phyloP scores from a whole-genome alignment of 192 early-diverging fungal genomes.

The Coemansia sp. region DNA sequence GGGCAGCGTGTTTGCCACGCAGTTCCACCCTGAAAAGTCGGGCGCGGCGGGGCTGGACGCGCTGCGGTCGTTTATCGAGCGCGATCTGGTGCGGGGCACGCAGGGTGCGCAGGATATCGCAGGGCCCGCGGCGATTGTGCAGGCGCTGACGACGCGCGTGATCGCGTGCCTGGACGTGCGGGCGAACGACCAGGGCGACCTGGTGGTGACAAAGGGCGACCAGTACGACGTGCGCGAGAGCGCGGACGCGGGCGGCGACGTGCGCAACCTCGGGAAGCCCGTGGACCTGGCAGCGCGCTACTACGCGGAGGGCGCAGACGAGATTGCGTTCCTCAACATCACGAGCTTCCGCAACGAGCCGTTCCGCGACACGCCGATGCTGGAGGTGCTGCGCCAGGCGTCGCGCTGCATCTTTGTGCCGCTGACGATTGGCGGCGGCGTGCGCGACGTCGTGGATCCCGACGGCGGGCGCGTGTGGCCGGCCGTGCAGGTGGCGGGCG shows the following conservation, averaged over 20 bases:
- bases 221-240: slow-evolving; percentile 96
- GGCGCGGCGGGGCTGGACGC: slow-evolving; percentile 84
- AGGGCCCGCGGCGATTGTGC: slow-evolving; percentile 20
- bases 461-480: slow-evolving; percentile 69
- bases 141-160: slow-evolving; percentile 81
- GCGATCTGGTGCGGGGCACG: slow-evolving; percentile 33
- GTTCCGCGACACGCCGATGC: slow-evolving; percentile 90
- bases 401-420: slow-evolving; percentile 97
- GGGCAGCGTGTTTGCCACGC: slow-evolving; percentile 92
- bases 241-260: slow-evolving; percentile 55
- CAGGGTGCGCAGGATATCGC: not conserved
- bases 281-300: slow-evolving; percentile 91
- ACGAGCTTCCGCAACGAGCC: slow-evolving; percentile 95
- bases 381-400: slow-evolving; percentile 84
- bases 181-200: slow-evolving; percentile 93
- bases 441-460: slow-evolving; percentile 88
- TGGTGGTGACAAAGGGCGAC: slow-evolving; percentile 99
- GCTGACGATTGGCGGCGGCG: slow-evolving; percentile 97
- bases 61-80: slow-evolving; percentile 76
- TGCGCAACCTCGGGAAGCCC: slow-evolving; percentile 96
- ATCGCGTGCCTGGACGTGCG: slow-evolving; percentile 98
- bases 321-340: slow-evolving; percentile 98
- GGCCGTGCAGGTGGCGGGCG: slow-evolving; percentile 96
- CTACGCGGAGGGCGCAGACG: slow-evolving; percentile 95
- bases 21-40: slow-evolving; percentile 99